phyloP scores from a whole-genome alignment of 2,329 filamentous ascomycete species.

The Botrytis aclada region DNA sequence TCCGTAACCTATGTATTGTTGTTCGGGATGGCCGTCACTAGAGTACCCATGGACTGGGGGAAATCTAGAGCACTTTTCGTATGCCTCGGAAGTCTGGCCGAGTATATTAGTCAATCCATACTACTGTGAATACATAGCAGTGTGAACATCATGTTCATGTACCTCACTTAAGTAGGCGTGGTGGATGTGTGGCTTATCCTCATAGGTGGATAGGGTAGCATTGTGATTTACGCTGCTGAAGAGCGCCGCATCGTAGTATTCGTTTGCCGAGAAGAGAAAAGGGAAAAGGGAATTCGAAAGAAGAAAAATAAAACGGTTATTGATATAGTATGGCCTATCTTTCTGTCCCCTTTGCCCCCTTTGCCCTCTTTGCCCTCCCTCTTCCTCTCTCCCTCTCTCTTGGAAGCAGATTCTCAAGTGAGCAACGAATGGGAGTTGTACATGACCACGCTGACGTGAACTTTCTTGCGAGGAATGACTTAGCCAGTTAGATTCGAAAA shows the following conservation, averaged over 20 bases:
- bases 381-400: background rate
- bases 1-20: background rate
- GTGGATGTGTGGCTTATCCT: constrained; percentile 8
- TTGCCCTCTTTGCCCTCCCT: too few relatives aligned
- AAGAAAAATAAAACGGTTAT: background rate
- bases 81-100: background rate
- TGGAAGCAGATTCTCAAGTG: background rate
- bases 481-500: background rate
- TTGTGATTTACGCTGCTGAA: background rate
- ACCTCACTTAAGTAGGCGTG: background rate
- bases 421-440: background rate
- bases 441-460: background rate
- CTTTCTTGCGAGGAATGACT: background rate
- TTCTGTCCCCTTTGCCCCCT: background rate
- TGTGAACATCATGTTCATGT: constrained; percentile 1
- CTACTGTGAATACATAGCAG: background rate
- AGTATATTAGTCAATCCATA: background rate
- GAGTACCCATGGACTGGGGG: background rate
- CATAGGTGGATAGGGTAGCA: constrained; percentile 4
- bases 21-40: background rate
- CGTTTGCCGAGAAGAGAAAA: background rate
- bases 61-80: background rate
- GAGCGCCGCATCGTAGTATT: constrained; percentile 8
- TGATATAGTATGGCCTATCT: background rate
- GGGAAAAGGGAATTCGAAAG: background rate